Evolutionary conservation across 345 rosid genomes (phyloP), one percentile per base, ranked within the genome.

Genomic region (Murraya koenigii): DNA sequence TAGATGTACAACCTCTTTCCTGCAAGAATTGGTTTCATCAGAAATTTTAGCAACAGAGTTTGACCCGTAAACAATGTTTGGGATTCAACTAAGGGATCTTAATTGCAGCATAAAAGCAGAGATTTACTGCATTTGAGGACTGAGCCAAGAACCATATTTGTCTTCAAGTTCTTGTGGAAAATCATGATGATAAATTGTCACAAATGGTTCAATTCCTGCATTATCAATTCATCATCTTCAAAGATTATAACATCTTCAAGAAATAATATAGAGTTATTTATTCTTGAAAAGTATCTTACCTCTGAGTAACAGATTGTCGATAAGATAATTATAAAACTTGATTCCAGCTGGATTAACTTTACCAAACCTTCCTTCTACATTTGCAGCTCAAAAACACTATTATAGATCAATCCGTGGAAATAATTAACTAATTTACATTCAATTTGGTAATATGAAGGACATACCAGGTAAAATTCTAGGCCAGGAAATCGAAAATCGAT

Each of bases 181-280:
- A 73, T 87, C 88, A 65, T 71, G 79, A 52, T 87, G 89, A 33
- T 71, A 68, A 35, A 85, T 77, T 33, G 89, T 82, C 74, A 87
- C 86, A 66, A 87, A 87, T 28, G 89, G 89, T 77, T 87, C 83
- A 17, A 83, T 87, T 68, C 87, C 87, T 84, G 78, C 84, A 82
- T 23, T 69, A 58, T 70, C 22, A 26, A 72, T 32, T 32, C 10
- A 49, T 49, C 49, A 3, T 47, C 54, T n/a, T 70, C 64, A 75
- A 52, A 52, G 6, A 78, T 66, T 49, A 28, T 47, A 59, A 35
- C 59, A 72, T 22, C 22, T 17, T 11, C 14, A 78, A 75, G 23
- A 35, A 36, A 52, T 52, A 19, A 15, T 44, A 10, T 44, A 44
- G 0, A 44, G 17, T 44, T 13, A 13, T 13, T 44, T 52, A 6